Evolutionary conservation across 441 rosid genomes (phyloP).

Genomic region (Erodium chrysanthum): DNA sequence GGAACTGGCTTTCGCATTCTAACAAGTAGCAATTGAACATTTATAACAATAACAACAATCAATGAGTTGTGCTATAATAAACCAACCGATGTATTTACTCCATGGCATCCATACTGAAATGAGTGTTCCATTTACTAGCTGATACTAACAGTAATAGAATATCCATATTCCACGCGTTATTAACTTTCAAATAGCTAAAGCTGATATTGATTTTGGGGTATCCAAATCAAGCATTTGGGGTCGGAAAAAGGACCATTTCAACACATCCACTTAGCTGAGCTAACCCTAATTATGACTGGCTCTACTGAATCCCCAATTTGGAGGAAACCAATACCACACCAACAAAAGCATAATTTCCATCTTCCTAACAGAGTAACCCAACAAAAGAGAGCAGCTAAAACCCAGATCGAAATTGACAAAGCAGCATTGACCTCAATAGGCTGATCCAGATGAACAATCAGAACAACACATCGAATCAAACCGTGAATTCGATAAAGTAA

Average conservation of each 20-base stretch:
- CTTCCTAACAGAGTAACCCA: background rate
- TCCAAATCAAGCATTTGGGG: too few relatives aligned
- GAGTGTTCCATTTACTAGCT: too few relatives aligned
- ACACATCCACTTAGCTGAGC: background rate
- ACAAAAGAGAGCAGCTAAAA: background rate
- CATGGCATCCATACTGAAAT: too few relatives aligned
- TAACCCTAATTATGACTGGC: background rate
- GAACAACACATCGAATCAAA: background rate
- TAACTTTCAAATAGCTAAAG: too few relatives aligned
- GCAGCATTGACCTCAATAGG: too few relatives aligned
- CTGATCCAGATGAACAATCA: background rate
- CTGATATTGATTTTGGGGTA: too few relatives aligned
- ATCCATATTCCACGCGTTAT: too few relatives aligned
- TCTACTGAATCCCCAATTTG: background rate
- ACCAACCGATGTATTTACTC: too few relatives aligned
- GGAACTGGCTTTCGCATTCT: background rate
- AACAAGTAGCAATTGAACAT: background rate
- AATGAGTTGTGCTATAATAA: background rate
- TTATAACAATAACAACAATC: background rate
- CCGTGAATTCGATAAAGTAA: background rate
- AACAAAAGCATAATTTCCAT: background rate
- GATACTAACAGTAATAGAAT: too few relatives aligned
- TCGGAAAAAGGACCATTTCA: background rate
- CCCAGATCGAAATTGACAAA: constrained; percentile 1
- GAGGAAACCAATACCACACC: background rate